Conservation (phyloP, 345 rosid genomes). For the Camelina laxa region DNA sequence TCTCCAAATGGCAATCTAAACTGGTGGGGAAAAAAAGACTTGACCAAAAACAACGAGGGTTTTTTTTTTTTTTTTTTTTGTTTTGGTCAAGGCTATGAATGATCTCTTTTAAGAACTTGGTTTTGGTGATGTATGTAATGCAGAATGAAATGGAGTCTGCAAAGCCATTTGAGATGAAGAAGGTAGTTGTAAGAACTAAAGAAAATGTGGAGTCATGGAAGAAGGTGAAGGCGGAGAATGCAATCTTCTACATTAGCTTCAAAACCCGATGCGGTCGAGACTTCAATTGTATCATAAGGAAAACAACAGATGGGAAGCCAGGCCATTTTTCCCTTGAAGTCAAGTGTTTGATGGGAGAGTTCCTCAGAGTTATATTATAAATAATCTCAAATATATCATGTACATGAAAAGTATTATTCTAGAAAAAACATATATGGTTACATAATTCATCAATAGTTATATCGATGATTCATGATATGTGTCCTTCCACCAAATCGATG, state of each 20-base stretch:
- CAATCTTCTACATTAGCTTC: conserved; percentile 2
- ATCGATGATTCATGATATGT: too few species aligned
- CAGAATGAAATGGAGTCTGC: background rate
- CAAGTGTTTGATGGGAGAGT: background rate
- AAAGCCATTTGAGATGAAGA: background rate
- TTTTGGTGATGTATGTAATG: background rate
- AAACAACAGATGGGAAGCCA: background rate
- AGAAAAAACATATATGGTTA: too few species aligned
- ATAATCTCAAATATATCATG: too few species aligned
- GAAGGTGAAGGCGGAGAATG: background rate
- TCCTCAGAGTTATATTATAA: background rate
- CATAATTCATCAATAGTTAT: too few species aligned
- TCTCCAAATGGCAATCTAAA: background rate
- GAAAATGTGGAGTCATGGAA: background rate
- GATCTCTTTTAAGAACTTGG: background rate
- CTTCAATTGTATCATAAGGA: background rate
- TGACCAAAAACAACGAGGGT: background rate
- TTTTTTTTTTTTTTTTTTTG: background rate
- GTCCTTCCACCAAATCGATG: too few species aligned
- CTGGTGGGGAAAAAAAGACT: background rate
- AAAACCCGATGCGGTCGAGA: background rate
- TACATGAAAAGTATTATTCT: too few species aligned
- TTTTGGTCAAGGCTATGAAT: background rate
- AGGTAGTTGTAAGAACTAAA: background rate
- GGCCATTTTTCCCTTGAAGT: background rate